Base-by-base conservation (phyloP, 441 rosid genomes). In the Biscutella laevigata region DNA sequence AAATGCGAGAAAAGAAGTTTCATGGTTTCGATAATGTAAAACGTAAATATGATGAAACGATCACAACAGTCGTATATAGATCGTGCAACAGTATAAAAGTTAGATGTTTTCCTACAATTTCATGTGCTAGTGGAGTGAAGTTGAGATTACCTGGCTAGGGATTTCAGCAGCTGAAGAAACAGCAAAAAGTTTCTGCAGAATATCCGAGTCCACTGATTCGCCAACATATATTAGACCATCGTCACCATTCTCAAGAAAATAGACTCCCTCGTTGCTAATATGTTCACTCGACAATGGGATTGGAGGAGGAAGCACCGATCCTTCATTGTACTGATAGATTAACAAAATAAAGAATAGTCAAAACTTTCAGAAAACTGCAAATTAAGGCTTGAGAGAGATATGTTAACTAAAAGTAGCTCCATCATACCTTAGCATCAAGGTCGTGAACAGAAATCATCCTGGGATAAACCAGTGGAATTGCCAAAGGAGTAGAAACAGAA, bases 191-290 rank as follows among this genome's bases (percentile, higher is more conserved):
- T 49, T 57, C 39, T 29, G 53, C 9, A 94, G 66, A 42, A 79
- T 75, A 43, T 60, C 75, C 29, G 96, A 60, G 59, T 76, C 65
- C 12, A 77, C 96, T 0, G 84, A 75, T 61, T 62, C 78, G 48
- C 97, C 95, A 21, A 84, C 54, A 70, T 83, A 89, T 54, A 89
- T 71, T 57, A 84, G 67, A 68, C 82, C 86, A 72, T 89, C 95
- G 25, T 77, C 86, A 44, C 99, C 99, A 53, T 89, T 89, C 72
- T 94, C 99, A 61, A 94, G 96, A 73, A 94, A 84, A 79, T 89
- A 94, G 24, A 89, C 77, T 70, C 97, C 99, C 29, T 77, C 91
- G 37, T 90, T 87, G 34, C 73, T 82, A 51, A 94, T 62, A 19
- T 85, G 80, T 58, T 89, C 97, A 53, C 96, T 94, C 41, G 94